Evolutionary conservation across 495 filamentous ascomycete species (phyloP).

Genomic region (Lepidopterella palustris): DNA sequence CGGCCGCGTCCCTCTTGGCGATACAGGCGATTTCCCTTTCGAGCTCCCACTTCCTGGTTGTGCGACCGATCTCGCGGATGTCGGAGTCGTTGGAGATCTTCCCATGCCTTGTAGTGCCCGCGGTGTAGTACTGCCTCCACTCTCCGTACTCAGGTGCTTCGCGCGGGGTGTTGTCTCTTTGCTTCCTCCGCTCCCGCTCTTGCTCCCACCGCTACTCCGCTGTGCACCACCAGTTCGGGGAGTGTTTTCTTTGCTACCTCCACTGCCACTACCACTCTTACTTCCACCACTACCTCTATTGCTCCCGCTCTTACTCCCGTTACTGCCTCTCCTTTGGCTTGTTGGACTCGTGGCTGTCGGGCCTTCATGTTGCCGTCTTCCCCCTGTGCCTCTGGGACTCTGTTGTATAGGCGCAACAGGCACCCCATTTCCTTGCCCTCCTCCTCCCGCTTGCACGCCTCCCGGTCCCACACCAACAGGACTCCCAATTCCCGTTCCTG

Average conservation of each 20-base stretch:
- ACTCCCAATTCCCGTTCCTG: conserved; percentile 6
- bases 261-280: background rate
- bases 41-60: conserved; percentile 23
- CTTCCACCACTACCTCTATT: background rate
- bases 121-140: conserved; percentile 23
- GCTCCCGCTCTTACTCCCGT: conserved; percentile 3
- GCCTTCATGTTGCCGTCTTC: background rate
- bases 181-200: conserved; percentile 18
- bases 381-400: background rate
- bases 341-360: background rate
- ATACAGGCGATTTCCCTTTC: conserved; percentile 14
- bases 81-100: conserved; percentile 22
- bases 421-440: conserved; percentile 4
- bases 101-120: conserved; percentile 21
- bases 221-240: background rate
- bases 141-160: conserved; percentile 12
- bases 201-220: background rate
- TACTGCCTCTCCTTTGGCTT: conserved; percentile 3
- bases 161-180: conserved; percentile 28
- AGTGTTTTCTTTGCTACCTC: background rate
- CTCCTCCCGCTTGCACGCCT: conserved; percentile 6
- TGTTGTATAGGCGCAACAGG: background rate
- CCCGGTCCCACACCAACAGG: conserved; percentile 10
- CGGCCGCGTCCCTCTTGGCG: background rate
- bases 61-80: conserved; percentile 19